A percentile compares a stretch with the other conserved stretches of the same genome.
Conservation (phyloP, 164 flowering plant genomes). For the Liriodendron chinense region DNA sequence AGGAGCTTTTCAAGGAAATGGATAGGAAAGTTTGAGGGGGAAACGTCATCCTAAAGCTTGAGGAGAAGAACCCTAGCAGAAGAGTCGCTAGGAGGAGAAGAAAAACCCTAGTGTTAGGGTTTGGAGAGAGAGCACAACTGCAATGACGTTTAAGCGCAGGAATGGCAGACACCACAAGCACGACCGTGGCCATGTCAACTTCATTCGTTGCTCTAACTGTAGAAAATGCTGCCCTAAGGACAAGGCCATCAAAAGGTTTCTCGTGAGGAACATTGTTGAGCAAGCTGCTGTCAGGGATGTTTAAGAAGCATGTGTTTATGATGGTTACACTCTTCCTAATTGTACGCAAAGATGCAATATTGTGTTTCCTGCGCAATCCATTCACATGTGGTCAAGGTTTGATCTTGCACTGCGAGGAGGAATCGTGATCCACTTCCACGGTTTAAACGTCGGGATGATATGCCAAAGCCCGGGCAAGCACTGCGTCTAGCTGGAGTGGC, state of each 20-base stretch:
- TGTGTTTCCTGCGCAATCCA: slow-evolving; percentile 97
- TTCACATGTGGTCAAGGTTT: slow-evolving; percentile 90
- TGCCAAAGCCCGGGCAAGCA: slow-evolving; percentile 30
- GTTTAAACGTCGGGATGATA: slow-evolving; percentile 66
- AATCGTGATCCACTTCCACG: slow-evolving; percentile 91
- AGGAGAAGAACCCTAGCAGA: background rate
- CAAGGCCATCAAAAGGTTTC: slow-evolving; percentile 90
- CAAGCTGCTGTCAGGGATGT: slow-evolving; percentile 95
- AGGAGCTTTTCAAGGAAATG: too few relatives aligned
- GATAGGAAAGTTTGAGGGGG: too few relatives aligned
- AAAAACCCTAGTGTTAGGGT: background rate
- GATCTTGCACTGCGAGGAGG: slow-evolving; percentile 77
- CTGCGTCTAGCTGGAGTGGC: slow-evolving; percentile 31
- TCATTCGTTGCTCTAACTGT: slow-evolving; percentile 95
- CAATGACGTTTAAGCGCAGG: slow-evolving; percentile 52
- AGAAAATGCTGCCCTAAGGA: slow-evolving; percentile 99
- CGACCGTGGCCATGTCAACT: slow-evolving; percentile 86
- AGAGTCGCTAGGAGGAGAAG: background rate
- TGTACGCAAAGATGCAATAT: slow-evolving; percentile 91
- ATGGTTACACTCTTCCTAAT: slow-evolving; percentile 82
- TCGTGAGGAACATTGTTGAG: slow-evolving; percentile 93
- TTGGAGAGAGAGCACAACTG: background rate
- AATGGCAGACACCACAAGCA: slow-evolving; percentile 98
- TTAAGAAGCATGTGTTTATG: slow-evolving; percentile 86
- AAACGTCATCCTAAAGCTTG: too few relatives aligned